Evolutionary conservation across 148 eudicot species (phyloP).

Genomic region (Chenopodium quinoa): DNA sequence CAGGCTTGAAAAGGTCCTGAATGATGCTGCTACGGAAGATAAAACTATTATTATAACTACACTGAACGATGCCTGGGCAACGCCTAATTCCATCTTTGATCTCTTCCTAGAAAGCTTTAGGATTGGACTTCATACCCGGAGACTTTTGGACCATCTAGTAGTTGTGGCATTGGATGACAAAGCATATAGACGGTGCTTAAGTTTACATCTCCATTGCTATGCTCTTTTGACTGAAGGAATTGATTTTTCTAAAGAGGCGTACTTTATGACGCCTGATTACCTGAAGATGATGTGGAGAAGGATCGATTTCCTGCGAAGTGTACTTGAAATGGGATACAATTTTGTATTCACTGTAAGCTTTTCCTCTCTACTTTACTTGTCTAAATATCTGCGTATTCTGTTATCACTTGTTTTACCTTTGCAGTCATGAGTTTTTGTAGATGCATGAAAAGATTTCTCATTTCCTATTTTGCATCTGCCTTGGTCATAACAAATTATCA

Average conservation of each 20-base stretch:
- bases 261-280: slow-evolving; percentile 55
- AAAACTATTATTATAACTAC: slow-evolving; percentile 52
- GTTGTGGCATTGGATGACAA: slow-evolving; percentile 54
- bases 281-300: slow-evolving; percentile 70
- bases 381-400: not conserved
- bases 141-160: slow-evolving; percentile 50
- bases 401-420: not conserved
- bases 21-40: slow-evolving; percentile 49
- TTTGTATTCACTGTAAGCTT: slow-evolving; percentile 50
- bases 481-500: not conserved
- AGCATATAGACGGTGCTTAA: slow-evolving; percentile 48
- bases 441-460: not conserved
- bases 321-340: slow-evolving; percentile 59
- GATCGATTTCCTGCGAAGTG: slow-evolving; percentile 49
- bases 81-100: slow-evolving; percentile 45
- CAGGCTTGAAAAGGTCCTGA: slow-evolving; percentile 49
- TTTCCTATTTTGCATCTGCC: not conserved
- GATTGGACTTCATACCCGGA: slow-evolving; percentile 44
- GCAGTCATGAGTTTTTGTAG: not conserved
- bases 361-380: not conserved
- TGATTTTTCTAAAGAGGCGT: slow-evolving; percentile 54
- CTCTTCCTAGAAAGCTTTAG: slow-evolving; percentile 60
- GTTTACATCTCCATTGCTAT: slow-evolving; percentile 45
- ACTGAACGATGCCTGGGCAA: slow-evolving; percentile 58
- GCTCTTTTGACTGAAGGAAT: slow-evolving; percentile 47